These are phyloP conservation scores for Diaporthe citrichinensis DNA, from an alignment of 2,329 filamentous ascomycete species.

Conservation along the genomic window DNA sequence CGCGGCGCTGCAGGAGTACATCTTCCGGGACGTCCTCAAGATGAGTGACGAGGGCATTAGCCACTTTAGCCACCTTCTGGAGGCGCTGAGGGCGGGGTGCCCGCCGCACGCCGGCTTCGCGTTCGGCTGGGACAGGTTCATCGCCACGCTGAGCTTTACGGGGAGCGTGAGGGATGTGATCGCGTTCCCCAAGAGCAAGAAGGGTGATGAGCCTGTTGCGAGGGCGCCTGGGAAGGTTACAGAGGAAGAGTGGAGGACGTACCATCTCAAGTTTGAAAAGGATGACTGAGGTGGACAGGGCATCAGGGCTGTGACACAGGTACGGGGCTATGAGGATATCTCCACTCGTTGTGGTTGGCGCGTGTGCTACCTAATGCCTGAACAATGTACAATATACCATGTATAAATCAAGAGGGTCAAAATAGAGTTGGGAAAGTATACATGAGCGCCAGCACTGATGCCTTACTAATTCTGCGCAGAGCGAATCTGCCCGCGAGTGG, in stretches of 20 bases:
- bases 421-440: neutral
- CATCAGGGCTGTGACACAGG: neutral
- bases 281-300: neutral
- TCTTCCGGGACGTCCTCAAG: constrained; percentile 86
- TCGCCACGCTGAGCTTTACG: constrained; percentile 83
- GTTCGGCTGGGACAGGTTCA: constrained; percentile 89
- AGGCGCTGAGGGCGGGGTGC: constrained; percentile 86
- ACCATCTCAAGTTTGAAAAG: constrained; percentile 54
- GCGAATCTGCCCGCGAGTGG: too few species aligned
- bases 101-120: constrained; percentile 96
- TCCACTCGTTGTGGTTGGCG: neutral
- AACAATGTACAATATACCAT: constrained; percentile 18
- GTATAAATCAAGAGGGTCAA: neutral
- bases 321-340: neutral
- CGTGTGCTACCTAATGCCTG: neutral
- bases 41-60: constrained; percentile 80
- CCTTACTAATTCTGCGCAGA: neutral
- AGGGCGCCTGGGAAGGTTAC: constrained; percentile 80
- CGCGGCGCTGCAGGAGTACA: constrained; percentile 83
- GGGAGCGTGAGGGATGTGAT: constrained; percentile 92
- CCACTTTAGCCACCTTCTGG: constrained; percentile 88
- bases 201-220: constrained; percentile 88
- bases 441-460: neutral
- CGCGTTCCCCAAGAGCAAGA: constrained; percentile 94
- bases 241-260: constrained; percentile 65